Percentiles rank a stretch among this genome's conserved stretches.
These are phyloP conservation scores for Beauveria pseudobassiana DNA, from an alignment of 2,329 filamentous ascomycete genomes.

Conservation along the genomic window DNA sequence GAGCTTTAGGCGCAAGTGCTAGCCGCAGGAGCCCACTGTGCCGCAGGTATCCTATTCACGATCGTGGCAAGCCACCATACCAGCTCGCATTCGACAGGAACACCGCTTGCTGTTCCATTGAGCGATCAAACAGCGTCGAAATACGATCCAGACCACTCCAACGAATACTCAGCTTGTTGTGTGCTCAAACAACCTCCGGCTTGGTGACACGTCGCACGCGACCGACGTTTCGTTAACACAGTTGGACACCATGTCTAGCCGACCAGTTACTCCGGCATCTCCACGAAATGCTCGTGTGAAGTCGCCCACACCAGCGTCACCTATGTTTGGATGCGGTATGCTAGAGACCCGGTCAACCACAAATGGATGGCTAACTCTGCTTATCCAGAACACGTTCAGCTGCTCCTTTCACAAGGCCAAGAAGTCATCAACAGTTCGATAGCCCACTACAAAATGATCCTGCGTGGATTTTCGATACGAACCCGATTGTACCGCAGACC, in stretches of 20 bases:
- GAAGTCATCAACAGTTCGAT: constrained; percentile 62
- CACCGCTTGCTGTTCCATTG: not conserved
- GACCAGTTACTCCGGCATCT: constrained; percentile 43
- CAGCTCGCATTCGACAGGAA: not conserved
- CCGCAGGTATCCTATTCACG: not conserved
- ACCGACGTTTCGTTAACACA: not conserved
- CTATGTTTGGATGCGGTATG: constrained; percentile 59
- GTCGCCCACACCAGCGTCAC: constrained; percentile 48
- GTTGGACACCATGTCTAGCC: constrained; percentile 32
- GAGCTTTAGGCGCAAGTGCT: not conserved
- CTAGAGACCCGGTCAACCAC: constrained; percentile 5
- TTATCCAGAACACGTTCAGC: constrained; percentile 60
- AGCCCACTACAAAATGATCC: constrained; percentile 63
- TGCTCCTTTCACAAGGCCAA: constrained; percentile 53
- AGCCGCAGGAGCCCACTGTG: not conserved
- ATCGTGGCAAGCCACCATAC: not conserved
- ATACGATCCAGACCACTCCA: not conserved
- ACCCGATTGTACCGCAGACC: constrained; percentile 57
- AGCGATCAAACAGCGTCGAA: not conserved
- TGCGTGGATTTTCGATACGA: constrained; percentile 63
- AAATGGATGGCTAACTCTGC: constrained; percentile 21
- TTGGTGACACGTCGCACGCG: constrained; percentile 1
- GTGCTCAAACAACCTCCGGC: not conserved
- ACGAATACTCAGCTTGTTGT: not conserved
- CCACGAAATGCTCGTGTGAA: constrained; percentile 55